These are phyloP conservation scores for Cladosporium sp. DNA, from an alignment of 2,329 filamentous ascomycete species.

Conservation along the genomic window DNA sequence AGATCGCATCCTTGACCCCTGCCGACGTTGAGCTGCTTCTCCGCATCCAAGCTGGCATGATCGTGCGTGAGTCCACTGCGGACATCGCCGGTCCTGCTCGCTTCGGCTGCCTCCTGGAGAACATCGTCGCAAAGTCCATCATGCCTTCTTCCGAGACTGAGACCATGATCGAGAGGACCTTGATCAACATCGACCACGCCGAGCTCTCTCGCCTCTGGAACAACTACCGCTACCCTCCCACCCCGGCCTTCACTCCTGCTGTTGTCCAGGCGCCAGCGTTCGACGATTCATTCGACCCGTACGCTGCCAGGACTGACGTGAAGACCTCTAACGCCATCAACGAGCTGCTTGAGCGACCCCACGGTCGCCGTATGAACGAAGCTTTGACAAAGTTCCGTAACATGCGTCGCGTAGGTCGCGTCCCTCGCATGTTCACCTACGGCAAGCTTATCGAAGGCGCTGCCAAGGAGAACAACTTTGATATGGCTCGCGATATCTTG, in stretches of 20 bases:
- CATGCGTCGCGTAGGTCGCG: constrained; percentile 85
- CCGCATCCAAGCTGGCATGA: constrained; percentile 54
- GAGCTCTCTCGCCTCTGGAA: constrained; percentile 55
- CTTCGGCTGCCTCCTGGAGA: constrained; percentile 59
- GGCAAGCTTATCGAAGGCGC: constrained; percentile 91
- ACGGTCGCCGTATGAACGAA: constrained; percentile 68
- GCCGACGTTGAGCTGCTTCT: constrained; percentile 56
- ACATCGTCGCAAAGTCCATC: constrained; percentile 49
- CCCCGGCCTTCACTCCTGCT: constrained; percentile 44
- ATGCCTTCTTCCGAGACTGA: constrained; percentile 54
- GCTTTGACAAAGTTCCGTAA: constrained; percentile 81
- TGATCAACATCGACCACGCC: constrained; percentile 49
- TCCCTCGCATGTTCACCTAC: constrained; percentile 94
- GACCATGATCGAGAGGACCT: constrained; percentile 54
- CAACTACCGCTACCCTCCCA: constrained; percentile 49
- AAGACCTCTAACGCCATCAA: constrained; percentile 88
- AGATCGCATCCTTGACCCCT: constrained; percentile 52
- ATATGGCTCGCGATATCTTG: constrained; percentile 79
- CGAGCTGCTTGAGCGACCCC: constrained; percentile 78
- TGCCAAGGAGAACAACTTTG: constrained; percentile 78
- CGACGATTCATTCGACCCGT: constrained; percentile 86
- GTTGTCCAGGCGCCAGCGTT: constrained; percentile 56
- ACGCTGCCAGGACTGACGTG: constrained; percentile 85
- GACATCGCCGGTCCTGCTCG: constrained; percentile 57
- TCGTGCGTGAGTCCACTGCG: constrained; percentile 42